Evolutionary conservation across 805 yeast species (phyloP), one percentile per base, ranked within the genome.

Genomic region (Vanderwaltozyma verrucispora): DNA sequence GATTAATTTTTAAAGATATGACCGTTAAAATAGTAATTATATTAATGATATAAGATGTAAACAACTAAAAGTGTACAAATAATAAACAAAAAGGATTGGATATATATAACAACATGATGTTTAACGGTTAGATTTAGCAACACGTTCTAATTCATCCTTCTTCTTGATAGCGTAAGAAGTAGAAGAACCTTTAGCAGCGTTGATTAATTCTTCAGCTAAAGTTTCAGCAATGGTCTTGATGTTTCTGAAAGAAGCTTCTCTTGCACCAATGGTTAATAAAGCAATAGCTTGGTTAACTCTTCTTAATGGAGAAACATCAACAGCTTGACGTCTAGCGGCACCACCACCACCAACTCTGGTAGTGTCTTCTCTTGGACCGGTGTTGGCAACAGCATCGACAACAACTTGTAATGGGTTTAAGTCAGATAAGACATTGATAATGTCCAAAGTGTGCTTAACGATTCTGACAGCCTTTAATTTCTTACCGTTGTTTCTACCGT

Each of bases 121-220:
- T 82, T 92, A 92, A 87, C 99, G 98, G 95, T 92, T 92, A 71
- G 98, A 89, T 77, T 92, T 92, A 70, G 99, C 99, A 73, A 92
- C 99, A 84, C 99, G 95, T 82, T 92, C 99, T 72, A 92, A 84
- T 81, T 92, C 99, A 73, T 92, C 99, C 95, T 92, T 92, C 98
- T 92, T 92, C 94, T 92, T 92, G 78, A 92, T 94, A 63, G 98
- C 98, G 72, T 88, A 94, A 66, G 98, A 92, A 71, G 96, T 94
- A 58, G 99, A 88, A 64, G 98, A 92, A 74, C 97, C 97, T 82
- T 92, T 92, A 67, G 94, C 98, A 64, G 99, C 99, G 80, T 92
- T 92, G 72, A 92, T 94, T 72, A 92, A 84, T 80, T 92, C 99
- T 79, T 92, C 99, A 68, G 99, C 97, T 69, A 92, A 84, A 75